Evolutionary conservation across 306 rosid genomes (phyloP).

Genomic region (Cucumis sativus): Cucumber_9930_V3 NC_026660.2:29634001-29634500

Average conservation of each 20-base stretch:
- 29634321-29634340: not conserved
- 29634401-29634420: too few relatives aligned
- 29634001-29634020: not conserved
- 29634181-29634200: not conserved
- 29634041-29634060: not conserved
- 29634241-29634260: slow-evolving; percentile 2
- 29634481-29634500: fast-evolving
- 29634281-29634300: slow-evolving; percentile 1
- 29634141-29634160: slow-evolving; percentile 2
- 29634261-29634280: not conserved
- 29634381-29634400: too few relatives aligned
- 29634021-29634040: not conserved
- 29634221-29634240: not conserved
- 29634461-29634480: too few relatives aligned
- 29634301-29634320: not conserved
- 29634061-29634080: not conserved
- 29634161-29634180: not conserved
- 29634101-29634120: not conserved
- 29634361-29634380: too few relatives aligned
- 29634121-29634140: not conserved
- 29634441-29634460: too few relatives aligned
- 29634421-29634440: too few relatives aligned
- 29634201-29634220: not conserved
- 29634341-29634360: not conserved
- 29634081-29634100: not conserved